A percentile compares a stretch with the other conserved stretches of the same genome.
Evolutionary conservation across 176 grass and related monocot genomes (phyloP).

Genomic region (Poa annua): DNA sequence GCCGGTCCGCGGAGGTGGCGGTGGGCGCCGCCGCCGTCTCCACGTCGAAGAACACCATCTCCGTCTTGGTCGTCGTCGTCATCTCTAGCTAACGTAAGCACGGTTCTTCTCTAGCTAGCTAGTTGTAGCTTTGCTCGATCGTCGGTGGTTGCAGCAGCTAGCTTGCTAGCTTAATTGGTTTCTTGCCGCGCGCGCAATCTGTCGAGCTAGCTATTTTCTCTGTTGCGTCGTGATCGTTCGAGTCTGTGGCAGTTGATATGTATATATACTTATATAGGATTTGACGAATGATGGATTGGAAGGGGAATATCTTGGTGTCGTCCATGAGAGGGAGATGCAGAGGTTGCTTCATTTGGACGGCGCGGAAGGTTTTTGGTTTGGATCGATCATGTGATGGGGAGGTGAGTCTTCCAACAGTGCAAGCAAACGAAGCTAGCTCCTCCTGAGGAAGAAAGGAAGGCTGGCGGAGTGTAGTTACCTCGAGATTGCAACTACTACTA

Average conservation of each 20-base stretch:
- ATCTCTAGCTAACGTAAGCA: not conserved
- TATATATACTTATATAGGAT: slow-evolving; percentile 4
- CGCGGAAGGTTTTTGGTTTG: not conserved
- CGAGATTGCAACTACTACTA: not conserved
- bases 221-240: not conserved
- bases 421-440: not conserved
- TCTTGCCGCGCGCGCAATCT: slow-evolving; percentile 13
- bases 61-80: not conserved
- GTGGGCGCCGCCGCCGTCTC: slow-evolving; percentile 70
- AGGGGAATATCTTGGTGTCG: not conserved
- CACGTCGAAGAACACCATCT: slow-evolving; percentile 93
- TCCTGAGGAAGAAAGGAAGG: not conserved
- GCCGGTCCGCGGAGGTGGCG: not conserved
- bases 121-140: too few species aligned
- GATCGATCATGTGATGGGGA: too few species aligned
- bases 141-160: not conserved
- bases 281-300: not conserved
- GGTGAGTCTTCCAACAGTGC: not conserved
- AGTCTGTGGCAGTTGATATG: not conserved
- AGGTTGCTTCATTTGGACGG: slow-evolving; percentile 27
- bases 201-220: not conserved
- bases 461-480: not conserved
- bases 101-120: too few species aligned
- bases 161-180: not conserved
- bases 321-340: not conserved